These are phyloP conservation scores for Retiboletus flavoniger DNA, from an alignment of 1,284 basidiomycete species.

Conservation along the genomic window DNA sequence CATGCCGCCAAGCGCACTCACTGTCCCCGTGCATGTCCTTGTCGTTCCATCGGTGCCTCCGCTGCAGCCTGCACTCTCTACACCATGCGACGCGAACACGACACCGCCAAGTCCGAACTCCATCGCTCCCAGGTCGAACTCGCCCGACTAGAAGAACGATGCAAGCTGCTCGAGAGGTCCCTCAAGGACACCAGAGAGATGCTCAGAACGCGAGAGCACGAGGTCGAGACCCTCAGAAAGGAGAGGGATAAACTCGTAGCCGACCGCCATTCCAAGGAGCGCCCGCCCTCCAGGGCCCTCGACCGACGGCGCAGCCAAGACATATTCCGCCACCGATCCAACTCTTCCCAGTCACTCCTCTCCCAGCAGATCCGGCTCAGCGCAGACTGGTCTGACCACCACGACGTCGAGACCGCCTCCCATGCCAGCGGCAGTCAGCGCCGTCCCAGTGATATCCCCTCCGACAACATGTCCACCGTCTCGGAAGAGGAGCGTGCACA, in stretches of 20 bases:
- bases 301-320: conserved; percentile 33
- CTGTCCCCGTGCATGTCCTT: conserved; percentile 40
- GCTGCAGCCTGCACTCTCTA: conserved; percentile 35
- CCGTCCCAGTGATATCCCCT: conserved; percentile 9
- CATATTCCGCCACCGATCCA: conserved; percentile 28
- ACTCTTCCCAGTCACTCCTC: conserved; percentile 31
- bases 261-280: conserved; percentile 31
- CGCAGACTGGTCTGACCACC: conserved; percentile 34
- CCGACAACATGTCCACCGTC: conserved; percentile 34
- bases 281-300: conserved; percentile 18
- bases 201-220: conserved; percentile 48
- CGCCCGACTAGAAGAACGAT: conserved; percentile 56
- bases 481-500: conserved; percentile 49
- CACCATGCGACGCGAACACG: conserved; percentile 58
- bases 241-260: conserved; percentile 38
- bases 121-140: conserved; percentile 53
- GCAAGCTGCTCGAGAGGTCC: conserved; percentile 56
- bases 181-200: conserved; percentile 53
- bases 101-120: conserved; percentile 54
- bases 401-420: conserved; percentile 16
- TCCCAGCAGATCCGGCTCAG: conserved; percentile 34
- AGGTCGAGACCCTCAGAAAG: conserved; percentile 54
- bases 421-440: conserved; percentile 16
- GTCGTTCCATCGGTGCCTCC: conserved; percentile 34
- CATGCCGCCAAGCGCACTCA: conserved; percentile 41